phyloP scores from a whole-genome alignment of 164 flowering plant genomes.

The Stephania cephalantha region DNA sequence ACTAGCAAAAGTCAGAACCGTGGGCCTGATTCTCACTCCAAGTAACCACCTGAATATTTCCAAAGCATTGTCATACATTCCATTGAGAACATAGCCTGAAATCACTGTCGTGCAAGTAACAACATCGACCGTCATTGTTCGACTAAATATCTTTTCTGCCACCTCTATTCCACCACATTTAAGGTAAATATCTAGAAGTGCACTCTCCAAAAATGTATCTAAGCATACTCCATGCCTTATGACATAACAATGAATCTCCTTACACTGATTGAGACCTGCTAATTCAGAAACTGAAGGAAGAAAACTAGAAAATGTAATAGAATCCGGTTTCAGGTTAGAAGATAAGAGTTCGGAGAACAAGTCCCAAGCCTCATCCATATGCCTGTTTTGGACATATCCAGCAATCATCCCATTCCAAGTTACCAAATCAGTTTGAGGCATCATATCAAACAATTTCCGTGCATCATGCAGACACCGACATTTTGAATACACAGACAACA shows the following conservation, averaged over 20 bases:
- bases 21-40: conserved; percentile 41
- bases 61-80: conserved; percentile 51
- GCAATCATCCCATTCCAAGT: conserved; percentile 81
- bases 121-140: conserved; percentile 35
- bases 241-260: conserved; percentile 65
- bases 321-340: conserved; percentile 54
- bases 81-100: conserved; percentile 73
- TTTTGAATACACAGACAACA: conserved; percentile 71
- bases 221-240: conserved; percentile 41
- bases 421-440: conserved; percentile 41
- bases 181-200: conserved; percentile 68
- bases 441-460: conserved; percentile 43
- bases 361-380: conserved; percentile 38
- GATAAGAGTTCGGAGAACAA: conserved; percentile 51
- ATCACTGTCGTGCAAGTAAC: conserved; percentile 73
- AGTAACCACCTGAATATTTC: conserved; percentile 41
- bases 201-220: conserved; percentile 64
- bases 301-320: conserved; percentile 64
- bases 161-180: conserved; percentile 60
- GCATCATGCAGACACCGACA: conserved; percentile 47
- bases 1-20: conserved; percentile 59
- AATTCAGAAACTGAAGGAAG: conserved; percentile 53
- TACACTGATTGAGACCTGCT: conserved; percentile 36
- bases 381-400: conserved; percentile 58
- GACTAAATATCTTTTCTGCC: conserved; percentile 47